A percentile compares a stretch with the other conserved stretches of the same genome.
phyloP scores from a whole-genome alignment of 2,329 filamentous ascomycete species.

The Aspergillus arachidicola region DNA sequence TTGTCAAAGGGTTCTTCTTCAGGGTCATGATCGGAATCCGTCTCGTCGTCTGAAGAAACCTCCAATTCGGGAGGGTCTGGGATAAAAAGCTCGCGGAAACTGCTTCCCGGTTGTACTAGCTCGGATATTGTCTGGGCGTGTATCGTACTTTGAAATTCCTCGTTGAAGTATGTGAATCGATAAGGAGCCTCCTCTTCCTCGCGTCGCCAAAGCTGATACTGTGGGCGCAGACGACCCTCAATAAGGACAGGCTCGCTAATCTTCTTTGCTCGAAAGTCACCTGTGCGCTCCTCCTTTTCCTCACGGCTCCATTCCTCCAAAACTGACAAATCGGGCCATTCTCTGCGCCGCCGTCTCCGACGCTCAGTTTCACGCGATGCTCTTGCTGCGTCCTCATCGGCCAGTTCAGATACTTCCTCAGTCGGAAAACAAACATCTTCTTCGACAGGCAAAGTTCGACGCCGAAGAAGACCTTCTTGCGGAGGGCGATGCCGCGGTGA shows the following conservation, averaged over 20 bases:
- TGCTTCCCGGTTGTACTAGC: slow-evolving; percentile 79
- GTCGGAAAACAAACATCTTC: slow-evolving; percentile 93
- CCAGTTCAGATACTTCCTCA: slow-evolving; percentile 76
- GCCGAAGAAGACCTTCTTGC: slow-evolving; percentile 44
- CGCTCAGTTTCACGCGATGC: slow-evolving; percentile 50
- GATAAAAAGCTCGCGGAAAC: slow-evolving; percentile 85
- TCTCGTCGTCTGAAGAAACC: slow-evolving; percentile 71
- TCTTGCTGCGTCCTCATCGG: slow-evolving; percentile 67
- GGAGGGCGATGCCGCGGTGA: slow-evolving; percentile 38
- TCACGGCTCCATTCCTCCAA: slow-evolving; percentile 88
- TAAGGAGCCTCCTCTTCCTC: slow-evolving; percentile 89
- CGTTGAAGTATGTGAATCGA: slow-evolving; percentile 98
- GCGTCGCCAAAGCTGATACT: slow-evolving; percentile 79
- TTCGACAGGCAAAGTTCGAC: slow-evolving; percentile 68
- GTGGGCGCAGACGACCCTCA: slow-evolving; percentile 81
- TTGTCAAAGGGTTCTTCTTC: slow-evolving; percentile 14
- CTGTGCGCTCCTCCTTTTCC: slow-evolving; percentile 85
- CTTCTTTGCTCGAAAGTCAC: slow-evolving; percentile 82
- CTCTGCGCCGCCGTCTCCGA: slow-evolving; percentile 64
- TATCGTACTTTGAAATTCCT: slow-evolving; percentile 92
- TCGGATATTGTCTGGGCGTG: slow-evolving; percentile 96
- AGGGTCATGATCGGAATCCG: slow-evolving; percentile 39
- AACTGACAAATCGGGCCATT: slow-evolving; percentile 83
- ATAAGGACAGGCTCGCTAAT: slow-evolving; percentile 93
- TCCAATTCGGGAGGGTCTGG: slow-evolving; percentile 78